Percentiles rank a stretch among this genome's conserved stretches.
Evolutionary conservation across 495 filamentous ascomycete genomes (phyloP).

Genomic region (Bathelium albidoporum): DNA sequence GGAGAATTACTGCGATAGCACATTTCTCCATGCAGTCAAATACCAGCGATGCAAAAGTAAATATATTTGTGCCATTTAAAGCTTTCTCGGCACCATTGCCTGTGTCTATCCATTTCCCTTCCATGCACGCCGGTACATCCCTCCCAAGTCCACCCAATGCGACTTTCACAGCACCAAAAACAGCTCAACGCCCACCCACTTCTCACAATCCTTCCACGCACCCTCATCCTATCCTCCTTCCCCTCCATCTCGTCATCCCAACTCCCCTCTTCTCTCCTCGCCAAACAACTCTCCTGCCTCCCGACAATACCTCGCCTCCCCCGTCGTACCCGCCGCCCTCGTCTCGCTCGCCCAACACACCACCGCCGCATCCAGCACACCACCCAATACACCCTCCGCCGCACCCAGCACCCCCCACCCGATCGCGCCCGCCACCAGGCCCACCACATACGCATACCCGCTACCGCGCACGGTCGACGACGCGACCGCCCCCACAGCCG

Average conservation of each 20-base stretch:
- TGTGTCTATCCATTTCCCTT: neutral
- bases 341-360: slow-evolving; percentile 91
- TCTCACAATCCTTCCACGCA: neutral
- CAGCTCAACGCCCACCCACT: neutral
- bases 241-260: neutral
- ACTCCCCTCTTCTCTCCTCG: slow-evolving; percentile 28
- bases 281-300: slow-evolving; percentile 79
- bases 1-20: too few species aligned
- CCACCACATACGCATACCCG: slow-evolving; percentile 89
- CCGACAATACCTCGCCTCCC: slow-evolving; percentile 70
- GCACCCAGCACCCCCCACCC: slow-evolving; percentile 94
- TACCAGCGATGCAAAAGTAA: too few species aligned
- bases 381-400: slow-evolving; percentile 84
- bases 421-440: slow-evolving; percentile 80
- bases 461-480: slow-evolving; percentile 57
- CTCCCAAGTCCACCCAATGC: neutral
- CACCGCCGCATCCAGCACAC: slow-evolving; percentile 82
- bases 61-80: neutral
- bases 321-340: slow-evolving; percentile 50
- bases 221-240: neutral
- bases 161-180: too few species aligned
- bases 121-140: neutral
- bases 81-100: neutral
- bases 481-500: too few species aligned
- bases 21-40: too few species aligned